Evolutionary conservation across 192 early-diverging fungal species (phyloP), one percentile per base, ranked within the genome.

Genomic region (Podila horticola): DNA sequence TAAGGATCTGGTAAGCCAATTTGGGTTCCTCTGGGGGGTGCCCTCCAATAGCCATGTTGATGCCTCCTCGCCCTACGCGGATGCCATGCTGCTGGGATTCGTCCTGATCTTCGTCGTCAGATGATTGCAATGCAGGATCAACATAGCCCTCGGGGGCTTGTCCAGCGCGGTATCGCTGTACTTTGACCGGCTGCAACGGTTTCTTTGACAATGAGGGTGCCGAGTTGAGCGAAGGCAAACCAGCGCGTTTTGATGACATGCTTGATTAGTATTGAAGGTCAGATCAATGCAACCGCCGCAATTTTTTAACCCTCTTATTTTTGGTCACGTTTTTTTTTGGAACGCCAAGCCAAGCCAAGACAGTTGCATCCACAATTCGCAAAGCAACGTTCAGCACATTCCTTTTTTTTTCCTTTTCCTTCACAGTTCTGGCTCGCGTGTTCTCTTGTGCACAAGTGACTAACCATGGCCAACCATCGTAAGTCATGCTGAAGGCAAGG

Each of bases 161-260:
- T 41, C 90, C 90, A 7, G 88, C 88, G 50, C 90, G 69, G 36
- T 91, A 91, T 4, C 90, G 86, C 30, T 88, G 86, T 15, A 87
- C 88, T 31, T 86, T 86, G 19, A 79, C 75, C 20, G 87, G 87
- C 31, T 85, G 74, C 15, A 74, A 72, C 24, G 57, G 72, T 22
- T 82, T 82, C 36, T 82, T 85, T 24, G 74, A 72, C 0, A 24
- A 33, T 31, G 68, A 62, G 22, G 59, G 30, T 15, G 20, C 30
- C 9, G 77, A 72, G 34, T 81, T 81, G 38, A 81, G 71, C 0
- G 77, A 81, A 22, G 77, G 77, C 20, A 81, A 62, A 31, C 71
- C 77, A 19, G 41, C 77, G 29, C 62, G 60, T 52, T 81, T 81
- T 38, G 77, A 81, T 24, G 71, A 63, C 75, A 79, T 79, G 26